Evolutionary conservation across 2,329 filamentous ascomycete genomes (phyloP).

Genomic region (Penicillium sp.): DNA sequence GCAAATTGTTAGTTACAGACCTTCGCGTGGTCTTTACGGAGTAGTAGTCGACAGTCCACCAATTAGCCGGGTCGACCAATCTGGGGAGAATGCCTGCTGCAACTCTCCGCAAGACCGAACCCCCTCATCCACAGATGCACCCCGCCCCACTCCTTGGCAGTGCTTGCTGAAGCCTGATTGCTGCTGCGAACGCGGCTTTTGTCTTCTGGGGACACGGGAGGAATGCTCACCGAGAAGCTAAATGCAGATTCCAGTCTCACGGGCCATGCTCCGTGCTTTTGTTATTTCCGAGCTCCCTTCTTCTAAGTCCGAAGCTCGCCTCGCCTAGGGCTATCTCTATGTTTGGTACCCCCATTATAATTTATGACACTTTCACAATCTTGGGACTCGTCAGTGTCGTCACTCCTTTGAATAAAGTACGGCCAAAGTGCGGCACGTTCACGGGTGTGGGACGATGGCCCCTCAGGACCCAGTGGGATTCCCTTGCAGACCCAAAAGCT

Average conservation of each 20-base stretch:
- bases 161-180: too few relatives aligned
- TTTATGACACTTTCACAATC: too few relatives aligned
- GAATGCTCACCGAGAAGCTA: slow-evolving; percentile 3
- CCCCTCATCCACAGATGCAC: neutral
- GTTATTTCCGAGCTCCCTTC: neutral
- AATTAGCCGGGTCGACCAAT: neutral
- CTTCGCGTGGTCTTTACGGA: neutral
- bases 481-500: slow-evolving; percentile 7
- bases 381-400: too few relatives aligned
- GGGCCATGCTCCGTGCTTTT: neutral
- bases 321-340: neutral
- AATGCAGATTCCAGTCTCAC: slow-evolving; percentile 1
- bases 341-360: too few relatives aligned
- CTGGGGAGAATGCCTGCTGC: neutral
- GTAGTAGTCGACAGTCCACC: neutral
- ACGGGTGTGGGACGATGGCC: neutral
- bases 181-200: neutral
- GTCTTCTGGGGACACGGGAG: neutral
- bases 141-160: neutral
- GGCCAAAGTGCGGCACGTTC: too few relatives aligned
- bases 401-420: too few relatives aligned
- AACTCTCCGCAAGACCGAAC: neutral
- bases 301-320: neutral
- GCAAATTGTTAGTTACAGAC: neutral
- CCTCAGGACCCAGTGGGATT: neutral